These are phyloP conservation scores for Diaporthe velutina DNA, from an alignment of 2,329 filamentous ascomycete species.

Conservation along the genomic window DNA sequence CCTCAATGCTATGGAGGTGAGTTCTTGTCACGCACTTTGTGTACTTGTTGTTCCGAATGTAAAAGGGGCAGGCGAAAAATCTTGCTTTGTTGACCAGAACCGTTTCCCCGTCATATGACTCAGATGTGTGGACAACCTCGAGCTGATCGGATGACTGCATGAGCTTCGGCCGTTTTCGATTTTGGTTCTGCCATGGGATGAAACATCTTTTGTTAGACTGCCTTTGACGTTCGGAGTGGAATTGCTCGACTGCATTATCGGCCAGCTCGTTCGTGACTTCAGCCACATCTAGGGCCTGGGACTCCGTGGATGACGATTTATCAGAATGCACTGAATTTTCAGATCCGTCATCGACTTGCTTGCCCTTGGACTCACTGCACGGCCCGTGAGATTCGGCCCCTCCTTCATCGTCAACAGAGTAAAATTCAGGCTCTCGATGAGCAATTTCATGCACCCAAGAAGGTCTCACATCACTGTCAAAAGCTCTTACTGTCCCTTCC, in stretches of 20 bases:
- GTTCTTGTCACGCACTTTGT: not conserved
- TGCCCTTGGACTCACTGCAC: not conserved
- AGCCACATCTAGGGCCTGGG: not conserved
- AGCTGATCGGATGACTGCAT: not conserved
- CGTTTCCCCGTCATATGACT: not conserved
- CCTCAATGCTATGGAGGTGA: not conserved
- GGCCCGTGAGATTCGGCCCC: accelerated
- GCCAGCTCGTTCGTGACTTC: not conserved
- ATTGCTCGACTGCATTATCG: not conserved
- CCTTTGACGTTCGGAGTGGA: not conserved
- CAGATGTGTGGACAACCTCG: not conserved
- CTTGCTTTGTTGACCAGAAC: not conserved
- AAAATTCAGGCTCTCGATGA: not conserved
- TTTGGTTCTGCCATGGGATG: not conserved
- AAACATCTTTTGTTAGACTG: not conserved
- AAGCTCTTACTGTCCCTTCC: not conserved
- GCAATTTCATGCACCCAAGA: not conserved
- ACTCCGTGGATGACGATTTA: not conserved
- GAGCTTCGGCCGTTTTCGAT: not conserved
- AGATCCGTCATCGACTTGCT: not conserved
- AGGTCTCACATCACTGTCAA: not conserved
- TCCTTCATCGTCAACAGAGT: not conserved
- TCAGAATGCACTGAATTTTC: no score
- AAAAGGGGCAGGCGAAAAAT: constrained; percentile 7
- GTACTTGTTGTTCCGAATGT: not conserved